Conservation (phyloP, 495 filamentous ascomycete genomes). For the Hypoxylon lienhwacheense region DNA sequence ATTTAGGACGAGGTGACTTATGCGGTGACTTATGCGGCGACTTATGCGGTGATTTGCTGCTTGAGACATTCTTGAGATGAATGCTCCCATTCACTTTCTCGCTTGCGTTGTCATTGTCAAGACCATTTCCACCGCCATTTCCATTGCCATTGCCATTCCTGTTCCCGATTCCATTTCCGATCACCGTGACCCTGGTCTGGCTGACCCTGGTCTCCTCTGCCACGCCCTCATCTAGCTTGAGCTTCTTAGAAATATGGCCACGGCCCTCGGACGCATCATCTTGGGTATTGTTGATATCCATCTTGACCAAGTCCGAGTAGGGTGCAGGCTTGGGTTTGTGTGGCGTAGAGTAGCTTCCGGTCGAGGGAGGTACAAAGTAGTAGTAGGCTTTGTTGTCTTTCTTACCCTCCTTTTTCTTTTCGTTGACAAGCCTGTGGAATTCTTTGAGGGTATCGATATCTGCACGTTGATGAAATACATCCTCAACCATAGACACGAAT, state of each 20-base stretch:
- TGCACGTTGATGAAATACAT: slow-evolving; percentile 51
- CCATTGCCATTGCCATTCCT: slow-evolving; percentile 2
- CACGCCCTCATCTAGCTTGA: slow-evolving; percentile 34
- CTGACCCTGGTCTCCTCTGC: no score
- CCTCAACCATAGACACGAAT: slow-evolving; percentile 52
- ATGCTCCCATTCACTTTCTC: not conserved
- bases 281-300: slow-evolving; percentile 32
- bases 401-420: slow-evolving; percentile 54
- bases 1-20: slow-evolving; percentile 18
- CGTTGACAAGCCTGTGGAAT: slow-evolving; percentile 45
- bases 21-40: slow-evolving; percentile 15
- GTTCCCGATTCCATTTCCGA: not conserved
- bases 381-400: slow-evolving; percentile 50
- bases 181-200: slow-evolving; percentile 1
- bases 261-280: slow-evolving; percentile 9
- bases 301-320: slow-evolving; percentile 46
- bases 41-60: slow-evolving; percentile 16
- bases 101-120: not conserved
- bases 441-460: slow-evolving; percentile 45
- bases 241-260: slow-evolving; percentile 43
- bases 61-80: slow-evolving; percentile 19
- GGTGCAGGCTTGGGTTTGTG: slow-evolving; percentile 46
- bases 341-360: slow-evolving; percentile 37
- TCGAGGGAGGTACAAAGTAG: slow-evolving; percentile 49
- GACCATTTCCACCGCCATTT: slow-evolving; percentile 4